Conservation (phyloP, 305 asterid species). For the Fraxinus latifolia region DNA sequence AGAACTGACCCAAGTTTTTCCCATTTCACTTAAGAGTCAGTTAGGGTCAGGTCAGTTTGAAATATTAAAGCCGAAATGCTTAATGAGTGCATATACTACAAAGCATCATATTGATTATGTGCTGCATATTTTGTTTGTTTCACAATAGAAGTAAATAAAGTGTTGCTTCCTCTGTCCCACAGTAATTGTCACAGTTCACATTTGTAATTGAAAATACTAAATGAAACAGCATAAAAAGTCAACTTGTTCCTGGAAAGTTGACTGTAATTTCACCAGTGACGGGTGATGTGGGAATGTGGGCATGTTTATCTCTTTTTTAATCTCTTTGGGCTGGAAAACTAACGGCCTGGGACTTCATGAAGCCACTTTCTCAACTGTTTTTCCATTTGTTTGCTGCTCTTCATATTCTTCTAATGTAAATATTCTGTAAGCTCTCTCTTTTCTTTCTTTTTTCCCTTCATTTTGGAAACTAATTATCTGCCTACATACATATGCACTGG, state of each 20-base stretch:
- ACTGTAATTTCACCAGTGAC: background rate
- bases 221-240: background rate
- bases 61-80: background rate
- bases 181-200: background rate
- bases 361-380: background rate
- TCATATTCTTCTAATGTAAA: background rate
- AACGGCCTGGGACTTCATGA: background rate
- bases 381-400: background rate
- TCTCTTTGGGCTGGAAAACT: background rate
- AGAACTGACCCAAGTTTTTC: background rate
- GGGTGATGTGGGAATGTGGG: background rate
- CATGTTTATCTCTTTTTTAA: background rate
- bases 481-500: background rate
- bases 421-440: background rate
- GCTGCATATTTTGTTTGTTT: background rate
- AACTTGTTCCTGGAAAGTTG: background rate
- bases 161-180: background rate
- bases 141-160: background rate
- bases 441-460: background rate
- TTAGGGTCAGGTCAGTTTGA: background rate
- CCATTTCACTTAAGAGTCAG: background rate
- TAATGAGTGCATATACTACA: background rate
- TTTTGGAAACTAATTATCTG: background rate
- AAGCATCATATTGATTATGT: background rate
- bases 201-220: background rate